A percentile compares a stretch with the other conserved stretches of the same genome.
These are phyloP conservation scores for Saccharomycopsis schoenii DNA, from an alignment of 805 yeast genomes.

Conservation along the genomic window DNA sequence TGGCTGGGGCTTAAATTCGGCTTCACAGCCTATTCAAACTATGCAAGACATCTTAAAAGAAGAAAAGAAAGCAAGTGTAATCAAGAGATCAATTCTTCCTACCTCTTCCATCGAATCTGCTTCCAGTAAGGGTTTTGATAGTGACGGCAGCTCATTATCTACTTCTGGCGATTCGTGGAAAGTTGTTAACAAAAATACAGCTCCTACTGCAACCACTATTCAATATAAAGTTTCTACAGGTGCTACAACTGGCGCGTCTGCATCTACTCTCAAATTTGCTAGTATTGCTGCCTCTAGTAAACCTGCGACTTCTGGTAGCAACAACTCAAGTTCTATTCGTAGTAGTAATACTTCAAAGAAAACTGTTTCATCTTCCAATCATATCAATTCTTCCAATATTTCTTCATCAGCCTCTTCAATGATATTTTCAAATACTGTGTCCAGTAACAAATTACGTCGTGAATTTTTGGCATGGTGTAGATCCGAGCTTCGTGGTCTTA, in stretches of 20 bases:
- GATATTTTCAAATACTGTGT: conserved; percentile 26
- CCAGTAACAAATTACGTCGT: conserved; percentile 38
- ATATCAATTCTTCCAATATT: too few relatives aligned
- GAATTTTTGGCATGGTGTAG: conserved; percentile 70
- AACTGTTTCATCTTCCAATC: conserved; percentile 21
- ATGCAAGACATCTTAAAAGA: conserved; percentile 55
- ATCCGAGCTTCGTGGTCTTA: conserved; percentile 51
- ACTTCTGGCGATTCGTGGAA: conserved; percentile 22
- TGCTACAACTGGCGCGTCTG: conserved; percentile 24
- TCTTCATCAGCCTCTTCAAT: conserved; percentile 24
- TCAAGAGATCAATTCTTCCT: conserved; percentile 21
- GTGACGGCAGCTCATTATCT: conserved; percentile 24
- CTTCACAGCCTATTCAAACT: conserved; percentile 33
- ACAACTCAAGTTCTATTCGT: background rate
- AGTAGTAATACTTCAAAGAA: conserved; percentile 19
- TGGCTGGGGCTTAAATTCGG: conserved; percentile 29
- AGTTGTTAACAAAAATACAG: conserved; percentile 10
- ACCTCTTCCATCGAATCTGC: conserved; percentile 20
- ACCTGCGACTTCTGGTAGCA: background rate
- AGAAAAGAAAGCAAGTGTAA: conserved; percentile 28
- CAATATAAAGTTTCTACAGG: background rate
- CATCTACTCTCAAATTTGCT: conserved; percentile 19
- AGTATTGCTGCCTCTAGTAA: conserved; percentile 1
- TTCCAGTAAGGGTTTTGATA: conserved; percentile 13
- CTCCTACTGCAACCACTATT: background rate